phyloP scores from a whole-genome alignment of 2,329 filamentous ascomycete genomes.

The Fusarium abutilonis region DNA sequence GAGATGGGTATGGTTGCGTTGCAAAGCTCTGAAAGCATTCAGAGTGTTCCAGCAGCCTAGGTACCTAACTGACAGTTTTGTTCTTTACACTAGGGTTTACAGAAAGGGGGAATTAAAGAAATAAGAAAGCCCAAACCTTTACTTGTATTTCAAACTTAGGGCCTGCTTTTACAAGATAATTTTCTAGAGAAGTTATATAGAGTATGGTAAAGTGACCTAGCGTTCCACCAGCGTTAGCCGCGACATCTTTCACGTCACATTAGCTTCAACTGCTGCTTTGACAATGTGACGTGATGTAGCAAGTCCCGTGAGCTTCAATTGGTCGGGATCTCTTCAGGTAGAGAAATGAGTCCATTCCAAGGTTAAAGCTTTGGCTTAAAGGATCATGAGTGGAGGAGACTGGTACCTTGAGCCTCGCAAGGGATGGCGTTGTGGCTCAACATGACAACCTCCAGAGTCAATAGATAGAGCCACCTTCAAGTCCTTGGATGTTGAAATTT shows the following conservation, averaged over 20 bases:
- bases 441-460: not conserved
- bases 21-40: too few species aligned
- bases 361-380: not conserved
- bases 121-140: too few species aligned
- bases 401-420: conserved; percentile 22
- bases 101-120: too few species aligned
- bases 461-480: conserved; percentile 1
- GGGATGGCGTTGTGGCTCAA: not conserved
- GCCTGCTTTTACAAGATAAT: too few species aligned
- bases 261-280: conserved; percentile 5
- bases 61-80: too few species aligned
- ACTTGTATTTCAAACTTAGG: too few species aligned
- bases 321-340: not conserved
- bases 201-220: conserved; percentile 32
- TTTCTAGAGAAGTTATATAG: too few species aligned
- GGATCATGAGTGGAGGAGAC: not conserved
- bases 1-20: too few species aligned
- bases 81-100: too few species aligned
- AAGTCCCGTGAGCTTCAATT: not conserved
- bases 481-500: not conserved
- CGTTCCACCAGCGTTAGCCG: conserved; percentile 14
- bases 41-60: too few species aligned
- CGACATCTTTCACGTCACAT: not conserved
- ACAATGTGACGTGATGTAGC: not conserved
- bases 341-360: too few species aligned